phyloP scores from a whole-genome alignment of 177 flowering plant species.

The Telopea speciosissima region DNA sequence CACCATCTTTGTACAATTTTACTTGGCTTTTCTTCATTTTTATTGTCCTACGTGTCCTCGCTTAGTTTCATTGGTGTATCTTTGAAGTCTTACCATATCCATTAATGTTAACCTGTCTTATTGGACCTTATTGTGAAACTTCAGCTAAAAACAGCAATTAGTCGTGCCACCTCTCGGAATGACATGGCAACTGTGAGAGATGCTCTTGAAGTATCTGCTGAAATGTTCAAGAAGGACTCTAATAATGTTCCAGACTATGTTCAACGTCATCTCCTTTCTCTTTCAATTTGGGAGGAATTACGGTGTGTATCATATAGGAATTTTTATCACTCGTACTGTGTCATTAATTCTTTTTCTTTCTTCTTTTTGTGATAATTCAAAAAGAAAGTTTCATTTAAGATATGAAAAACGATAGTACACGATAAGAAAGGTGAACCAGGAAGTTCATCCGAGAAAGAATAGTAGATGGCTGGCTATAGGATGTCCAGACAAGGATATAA shows the following conservation, averaged over 20 bases:
- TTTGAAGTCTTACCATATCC: not conserved
- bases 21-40: slow-evolving; percentile 2
- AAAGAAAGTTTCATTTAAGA: too few species aligned
- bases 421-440: too few species aligned
- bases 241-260: slow-evolving; percentile 85
- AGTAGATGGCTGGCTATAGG: too few species aligned
- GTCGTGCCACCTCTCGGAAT: slow-evolving; percentile 89
- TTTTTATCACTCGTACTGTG: not conserved
- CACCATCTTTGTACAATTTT: too few species aligned
- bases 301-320: slow-evolving; percentile 32
- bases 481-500: too few species aligned
- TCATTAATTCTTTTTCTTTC: too few species aligned
- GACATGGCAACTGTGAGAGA: slow-evolving; percentile 86
- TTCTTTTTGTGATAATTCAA: too few species aligned
- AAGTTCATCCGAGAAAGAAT: too few species aligned
- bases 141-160: slow-evolving; percentile 92
- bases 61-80: not conserved
- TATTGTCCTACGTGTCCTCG: not conserved
- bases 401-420: too few species aligned
- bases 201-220: slow-evolving; percentile 98
- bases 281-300: slow-evolving; percentile 92
- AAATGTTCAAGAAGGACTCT: slow-evolving; percentile 80
- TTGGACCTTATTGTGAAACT: slow-evolving; percentile 3
- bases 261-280: slow-evolving; percentile 85
- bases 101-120: not conserved